A percentile compares a stretch with the other conserved stretches of the same genome.
These are phyloP conservation scores for Mycena kentingensis DNA, from an alignment of 768 basidiomycete species.

Conservation along the genomic window DNA sequence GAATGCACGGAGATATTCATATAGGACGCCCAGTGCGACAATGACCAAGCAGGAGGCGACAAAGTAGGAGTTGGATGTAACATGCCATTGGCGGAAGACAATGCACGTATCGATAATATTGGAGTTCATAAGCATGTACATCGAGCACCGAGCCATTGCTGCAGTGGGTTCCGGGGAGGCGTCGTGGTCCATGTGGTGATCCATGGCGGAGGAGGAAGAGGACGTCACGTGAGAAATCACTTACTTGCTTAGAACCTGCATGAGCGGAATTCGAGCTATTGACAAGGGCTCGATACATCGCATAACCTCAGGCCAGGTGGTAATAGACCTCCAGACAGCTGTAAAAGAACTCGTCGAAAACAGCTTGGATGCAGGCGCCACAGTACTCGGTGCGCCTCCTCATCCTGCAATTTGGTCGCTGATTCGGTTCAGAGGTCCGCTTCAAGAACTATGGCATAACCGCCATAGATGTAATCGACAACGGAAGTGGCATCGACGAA, in stretches of 20 bases:
- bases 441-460: slow-evolving; percentile 88
- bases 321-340: slow-evolving; percentile 89
- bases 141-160: not conserved
- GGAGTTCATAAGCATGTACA: slow-evolving; percentile 62
- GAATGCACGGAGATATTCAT: slow-evolving; percentile 75
- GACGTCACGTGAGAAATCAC: not conserved
- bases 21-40: slow-evolving; percentile 68
- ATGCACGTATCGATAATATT: slow-evolving; percentile 79
- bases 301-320: slow-evolving; percentile 94
- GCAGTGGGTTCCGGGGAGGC: slow-evolving; percentile 30
- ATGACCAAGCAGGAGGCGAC: slow-evolving; percentile 66
- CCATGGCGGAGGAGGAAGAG: not conserved
- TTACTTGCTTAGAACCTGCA: slow-evolving; percentile 24
- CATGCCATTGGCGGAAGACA: slow-evolving; percentile 80
- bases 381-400: slow-evolving; percentile 66
- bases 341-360: slow-evolving; percentile 98
- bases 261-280: slow-evolving; percentile 48
- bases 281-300: slow-evolving; percentile 79
- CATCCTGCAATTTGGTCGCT: not conserved
- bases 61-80: slow-evolving; percentile 57
- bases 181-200: too few relatives aligned
- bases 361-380: slow-evolving; percentile 90
- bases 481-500: slow-evolving; percentile 83
- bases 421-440: slow-evolving; percentile 64
- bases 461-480: slow-evolving; percentile 86